A percentile compares a stretch with the other conserved stretches of the same genome.
Conservation (phyloP, 768 basidiomycete genomes). For the Cantharellus anzutake region DNA sequence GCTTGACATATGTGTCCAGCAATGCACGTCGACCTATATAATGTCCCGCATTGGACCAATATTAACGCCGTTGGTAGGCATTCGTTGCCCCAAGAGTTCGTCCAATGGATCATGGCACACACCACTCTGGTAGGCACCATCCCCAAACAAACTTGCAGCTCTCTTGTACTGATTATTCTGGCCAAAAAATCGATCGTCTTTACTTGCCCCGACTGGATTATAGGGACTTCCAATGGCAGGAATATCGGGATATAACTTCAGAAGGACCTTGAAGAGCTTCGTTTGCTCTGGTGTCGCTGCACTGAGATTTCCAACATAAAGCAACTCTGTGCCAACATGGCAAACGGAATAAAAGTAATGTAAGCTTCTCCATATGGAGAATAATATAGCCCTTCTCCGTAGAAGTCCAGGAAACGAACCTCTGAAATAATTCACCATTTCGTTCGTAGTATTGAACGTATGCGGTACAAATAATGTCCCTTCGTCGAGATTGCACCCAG, state of each 20-base stretch:
- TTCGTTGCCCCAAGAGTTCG: no score
- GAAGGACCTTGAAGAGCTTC: neutral
- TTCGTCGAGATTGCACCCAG: neutral
- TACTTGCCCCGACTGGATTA: neutral
- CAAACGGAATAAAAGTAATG: neutral
- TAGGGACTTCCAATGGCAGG: neutral
- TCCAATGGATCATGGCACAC: neutral
- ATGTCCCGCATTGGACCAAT: neutral
- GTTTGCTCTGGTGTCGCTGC: no score
- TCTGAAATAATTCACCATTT: neutral
- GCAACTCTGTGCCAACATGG: neutral
- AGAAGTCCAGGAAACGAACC: neutral
- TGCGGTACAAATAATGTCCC: neutral
- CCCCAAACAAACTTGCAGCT: neutral
- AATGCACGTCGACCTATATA: neutral
- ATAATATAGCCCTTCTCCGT: neutral
- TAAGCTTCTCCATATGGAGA: neutral
- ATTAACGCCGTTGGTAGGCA: neutral
- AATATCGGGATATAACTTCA: neutral
- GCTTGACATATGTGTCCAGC: neutral
- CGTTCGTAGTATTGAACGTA: neutral
- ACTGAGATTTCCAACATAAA: no score
- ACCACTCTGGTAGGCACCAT: neutral
- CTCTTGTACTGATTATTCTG: neutral
- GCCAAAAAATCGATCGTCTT: neutral